Conservation (phyloP, 1,284 basidiomycete species). For the Trametes pubescens region DNA sequence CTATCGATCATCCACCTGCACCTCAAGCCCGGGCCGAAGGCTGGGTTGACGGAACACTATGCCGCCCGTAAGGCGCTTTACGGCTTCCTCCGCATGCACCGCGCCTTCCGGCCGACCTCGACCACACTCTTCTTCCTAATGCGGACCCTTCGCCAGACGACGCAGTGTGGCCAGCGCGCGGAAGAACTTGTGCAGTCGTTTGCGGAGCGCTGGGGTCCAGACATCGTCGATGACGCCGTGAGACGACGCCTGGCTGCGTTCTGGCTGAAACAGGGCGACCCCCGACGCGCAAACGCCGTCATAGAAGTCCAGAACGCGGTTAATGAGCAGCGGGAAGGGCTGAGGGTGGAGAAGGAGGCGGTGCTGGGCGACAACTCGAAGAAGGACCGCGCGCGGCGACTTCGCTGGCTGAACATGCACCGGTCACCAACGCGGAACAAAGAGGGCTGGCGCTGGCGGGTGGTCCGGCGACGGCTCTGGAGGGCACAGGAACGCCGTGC, state of each 20-base stretch:
- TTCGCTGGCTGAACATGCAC: constrained; percentile 26
- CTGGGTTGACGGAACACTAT: constrained; percentile 39
- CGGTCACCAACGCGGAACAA: constrained; percentile 18
- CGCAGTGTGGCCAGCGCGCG: constrained; percentile 61
- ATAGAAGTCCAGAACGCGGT: constrained; percentile 31
- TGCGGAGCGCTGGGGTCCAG: constrained; percentile 59
- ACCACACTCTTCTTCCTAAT: constrained; percentile 70
- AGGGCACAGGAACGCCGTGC: constrained; percentile 28
- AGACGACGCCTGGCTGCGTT: constrained; percentile 61
- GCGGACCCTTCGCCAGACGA: constrained; percentile 53
- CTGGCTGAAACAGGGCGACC: constrained; percentile 67
- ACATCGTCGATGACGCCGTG: constrained; percentile 63
- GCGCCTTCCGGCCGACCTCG: constrained; percentile 61
- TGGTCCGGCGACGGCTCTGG: constrained; percentile 33
- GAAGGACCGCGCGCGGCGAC: constrained; percentile 22
- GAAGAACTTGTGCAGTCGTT: constrained; percentile 54
- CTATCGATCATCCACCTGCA: constrained; percentile 46
- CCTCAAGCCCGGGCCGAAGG: constrained; percentile 32
- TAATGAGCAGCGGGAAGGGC: constrained; percentile 34
- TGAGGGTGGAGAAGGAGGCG: constrained; percentile 40
- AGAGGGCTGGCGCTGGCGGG: constrained; percentile 35
- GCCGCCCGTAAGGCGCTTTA: constrained; percentile 47
- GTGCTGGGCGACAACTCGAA: constrained; percentile 31
- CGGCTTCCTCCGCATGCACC: constrained; percentile 55
- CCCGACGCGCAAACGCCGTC: constrained; percentile 52